phyloP scores from a whole-genome alignment of 768 basidiomycete species.

The Astraeus odoratus region DNA sequence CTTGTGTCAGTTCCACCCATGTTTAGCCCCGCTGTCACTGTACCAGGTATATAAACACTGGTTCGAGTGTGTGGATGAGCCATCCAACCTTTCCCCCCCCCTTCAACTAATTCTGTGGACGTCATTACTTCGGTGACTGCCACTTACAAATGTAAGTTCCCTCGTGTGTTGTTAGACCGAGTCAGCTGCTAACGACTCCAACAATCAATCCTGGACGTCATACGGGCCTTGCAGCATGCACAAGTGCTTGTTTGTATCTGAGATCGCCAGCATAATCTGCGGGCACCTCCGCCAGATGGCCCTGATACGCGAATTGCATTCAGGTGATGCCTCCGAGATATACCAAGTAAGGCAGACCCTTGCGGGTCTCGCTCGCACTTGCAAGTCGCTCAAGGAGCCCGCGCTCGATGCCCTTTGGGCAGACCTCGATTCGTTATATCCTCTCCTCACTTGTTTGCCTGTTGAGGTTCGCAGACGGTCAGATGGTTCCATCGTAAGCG shows the following conservation, averaged over 20 bases:
- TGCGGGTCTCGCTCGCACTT: conserved; percentile 2
- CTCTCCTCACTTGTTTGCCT: conserved; percentile 1
- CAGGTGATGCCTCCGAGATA: background rate
- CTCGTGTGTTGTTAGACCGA: no score
- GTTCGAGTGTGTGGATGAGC: no score
- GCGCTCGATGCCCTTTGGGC: conserved; percentile 3
- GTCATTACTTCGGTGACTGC: no score
- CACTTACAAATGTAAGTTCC: no score
- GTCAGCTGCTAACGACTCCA: no score
- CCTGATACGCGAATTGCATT: background rate
- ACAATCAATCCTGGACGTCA: no score
- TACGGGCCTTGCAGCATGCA: background rate
- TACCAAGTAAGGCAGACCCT: background rate
- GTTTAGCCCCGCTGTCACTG: no score
- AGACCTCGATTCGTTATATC: conserved; percentile 2
- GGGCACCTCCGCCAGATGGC: background rate
- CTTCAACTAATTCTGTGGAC: no score
- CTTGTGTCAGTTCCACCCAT: no score
- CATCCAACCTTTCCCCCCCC: no score
- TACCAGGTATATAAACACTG: no score
- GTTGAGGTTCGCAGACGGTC: background rate
- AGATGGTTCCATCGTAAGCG: background rate
- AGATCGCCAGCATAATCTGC: background rate
- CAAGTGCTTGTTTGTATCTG: background rate
- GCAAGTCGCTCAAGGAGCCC: conserved; percentile 2